Conservation (phyloP, 192 early-diverging fungal species). For the Gryganskiella cystojenkinii region DNA sequence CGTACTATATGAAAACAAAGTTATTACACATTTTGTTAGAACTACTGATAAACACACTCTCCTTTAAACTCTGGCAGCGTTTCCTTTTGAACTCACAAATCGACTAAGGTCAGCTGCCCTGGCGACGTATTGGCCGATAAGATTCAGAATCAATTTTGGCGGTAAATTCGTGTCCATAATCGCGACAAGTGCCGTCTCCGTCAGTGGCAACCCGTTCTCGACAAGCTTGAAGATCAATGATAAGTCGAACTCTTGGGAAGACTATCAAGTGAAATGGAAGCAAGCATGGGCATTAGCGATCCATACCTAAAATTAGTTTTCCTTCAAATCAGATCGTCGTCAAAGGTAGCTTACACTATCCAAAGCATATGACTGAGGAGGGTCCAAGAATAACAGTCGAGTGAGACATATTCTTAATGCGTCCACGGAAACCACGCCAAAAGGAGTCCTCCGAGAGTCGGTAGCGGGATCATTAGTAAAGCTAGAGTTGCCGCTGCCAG, state of each 20-base stretch:
- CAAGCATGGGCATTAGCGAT: not conserved
- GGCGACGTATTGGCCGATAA: conserved; percentile 32
- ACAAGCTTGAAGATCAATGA: conserved; percentile 28
- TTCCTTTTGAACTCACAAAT: conserved; percentile 22
- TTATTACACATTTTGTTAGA: not conserved
- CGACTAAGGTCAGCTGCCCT: conserved; percentile 37
- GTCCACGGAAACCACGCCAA: conserved; percentile 29
- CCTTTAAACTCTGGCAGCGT: not conserved
- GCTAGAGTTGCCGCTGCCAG: not conserved
- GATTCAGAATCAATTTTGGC: conserved; percentile 18
- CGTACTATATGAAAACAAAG: conserved; percentile 16
- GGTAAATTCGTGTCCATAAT: conserved; percentile 33
- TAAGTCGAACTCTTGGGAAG: conserved; percentile 39
- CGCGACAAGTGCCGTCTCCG: conserved; percentile 25
- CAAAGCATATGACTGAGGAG: conserved; percentile 31
- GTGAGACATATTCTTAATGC: conserved; percentile 22
- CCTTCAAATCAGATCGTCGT: too few species aligned
- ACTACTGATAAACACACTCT: too few species aligned
- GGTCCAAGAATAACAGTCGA: conserved; percentile 34
- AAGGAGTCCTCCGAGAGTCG: conserved; percentile 37
- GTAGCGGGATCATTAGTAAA: conserved; percentile 2
- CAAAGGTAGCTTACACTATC: conserved; percentile 29
- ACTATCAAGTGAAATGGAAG: conserved; percentile 3
- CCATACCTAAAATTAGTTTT: not conserved
- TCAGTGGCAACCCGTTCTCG: conserved; percentile 40